These are phyloP conservation scores for Syzygium oleosum DNA, from an alignment of 345 rosid species.

Conservation along the genomic window DNA sequence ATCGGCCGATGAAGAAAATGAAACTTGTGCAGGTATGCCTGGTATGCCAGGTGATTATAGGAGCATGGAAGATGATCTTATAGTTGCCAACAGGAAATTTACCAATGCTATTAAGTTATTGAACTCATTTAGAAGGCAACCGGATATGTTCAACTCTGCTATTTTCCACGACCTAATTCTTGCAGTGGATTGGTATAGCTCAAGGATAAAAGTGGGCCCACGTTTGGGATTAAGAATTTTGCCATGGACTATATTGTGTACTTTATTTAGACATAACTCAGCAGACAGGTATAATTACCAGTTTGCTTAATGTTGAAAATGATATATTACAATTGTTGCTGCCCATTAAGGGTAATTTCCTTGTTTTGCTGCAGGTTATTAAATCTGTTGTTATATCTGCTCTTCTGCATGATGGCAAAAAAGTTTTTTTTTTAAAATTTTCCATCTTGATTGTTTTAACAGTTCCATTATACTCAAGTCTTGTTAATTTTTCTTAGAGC, in stretches of 20 bases:
- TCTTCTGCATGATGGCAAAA: neutral
- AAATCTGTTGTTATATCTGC: neutral
- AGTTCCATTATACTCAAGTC: neutral
- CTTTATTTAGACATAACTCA: neutral
- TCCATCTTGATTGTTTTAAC: neutral
- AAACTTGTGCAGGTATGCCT: constrained; percentile 69
- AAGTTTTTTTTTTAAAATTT: neutral
- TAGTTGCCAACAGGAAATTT: neutral
- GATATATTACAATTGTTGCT: neutral
- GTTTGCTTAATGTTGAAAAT: neutral
- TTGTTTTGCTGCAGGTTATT: neutral
- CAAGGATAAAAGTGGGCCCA: neutral
- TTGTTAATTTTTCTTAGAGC: neutral
- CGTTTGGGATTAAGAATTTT: neutral
- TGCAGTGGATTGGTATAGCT: neutral
- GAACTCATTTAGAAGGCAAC: neutral
- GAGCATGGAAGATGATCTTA: neutral
- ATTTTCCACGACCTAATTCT: neutral
- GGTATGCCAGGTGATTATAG: neutral
- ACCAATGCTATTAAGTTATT: neutral
- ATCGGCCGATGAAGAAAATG: constrained; percentile 82
- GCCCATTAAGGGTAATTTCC: neutral
- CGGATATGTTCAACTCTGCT: neutral
- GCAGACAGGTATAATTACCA: neutral
- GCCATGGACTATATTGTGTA: neutral